A percentile compares a stretch with the other conserved stretches of the same genome.
Evolutionary conservation across 805 yeast species (phyloP).

Genomic region (Crinitomyces ghanaensis): DNA sequence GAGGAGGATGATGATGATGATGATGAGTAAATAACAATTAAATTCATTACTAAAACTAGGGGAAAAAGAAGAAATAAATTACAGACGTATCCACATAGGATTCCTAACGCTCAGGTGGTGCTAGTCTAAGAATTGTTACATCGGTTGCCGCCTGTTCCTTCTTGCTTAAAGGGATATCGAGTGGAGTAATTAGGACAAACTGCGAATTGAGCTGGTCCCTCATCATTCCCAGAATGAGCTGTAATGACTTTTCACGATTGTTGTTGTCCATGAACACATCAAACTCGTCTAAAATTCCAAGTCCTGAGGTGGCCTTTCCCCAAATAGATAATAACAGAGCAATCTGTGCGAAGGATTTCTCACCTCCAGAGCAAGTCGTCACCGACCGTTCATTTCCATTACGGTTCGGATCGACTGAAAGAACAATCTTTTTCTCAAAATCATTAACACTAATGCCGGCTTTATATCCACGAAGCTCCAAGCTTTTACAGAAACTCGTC

Average conservation of each 20-base stretch:
- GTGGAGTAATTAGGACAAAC: constrained; percentile 89
- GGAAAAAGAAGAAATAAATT: background rate
- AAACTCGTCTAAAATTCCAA: constrained; percentile 86
- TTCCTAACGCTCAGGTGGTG: constrained; percentile 25
- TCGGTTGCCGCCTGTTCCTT: constrained; percentile 49
- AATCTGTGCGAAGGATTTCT: constrained; percentile 86
- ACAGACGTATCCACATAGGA: too few relatives aligned
- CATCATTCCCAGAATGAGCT: constrained; percentile 58
- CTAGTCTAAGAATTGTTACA: constrained; percentile 22
- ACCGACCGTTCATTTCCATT: constrained; percentile 49
- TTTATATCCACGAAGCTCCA: constrained; percentile 48
- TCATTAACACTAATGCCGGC: constrained; percentile 63
- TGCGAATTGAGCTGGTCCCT: constrained; percentile 58
- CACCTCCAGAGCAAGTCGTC: constrained; percentile 90
- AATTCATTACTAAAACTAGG: background rate
- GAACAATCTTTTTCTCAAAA: constrained; percentile 18
- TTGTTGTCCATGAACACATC: constrained; percentile 97
- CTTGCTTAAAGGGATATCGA: constrained; percentile 58
- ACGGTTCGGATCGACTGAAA: constrained; percentile 18
- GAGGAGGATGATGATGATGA: constrained; percentile 52
- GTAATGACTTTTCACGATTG: constrained; percentile 69
- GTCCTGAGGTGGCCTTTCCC: constrained; percentile 80
- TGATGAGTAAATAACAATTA: constrained; percentile 13
- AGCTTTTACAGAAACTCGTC: constrained; percentile 26
- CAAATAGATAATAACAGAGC: constrained; percentile 81